A percentile compares a stretch with the other conserved stretches of the same genome.
phyloP scores from a whole-genome alignment of 2,329 filamentous ascomycete species.

The Cladorrhinum sp. region DNA sequence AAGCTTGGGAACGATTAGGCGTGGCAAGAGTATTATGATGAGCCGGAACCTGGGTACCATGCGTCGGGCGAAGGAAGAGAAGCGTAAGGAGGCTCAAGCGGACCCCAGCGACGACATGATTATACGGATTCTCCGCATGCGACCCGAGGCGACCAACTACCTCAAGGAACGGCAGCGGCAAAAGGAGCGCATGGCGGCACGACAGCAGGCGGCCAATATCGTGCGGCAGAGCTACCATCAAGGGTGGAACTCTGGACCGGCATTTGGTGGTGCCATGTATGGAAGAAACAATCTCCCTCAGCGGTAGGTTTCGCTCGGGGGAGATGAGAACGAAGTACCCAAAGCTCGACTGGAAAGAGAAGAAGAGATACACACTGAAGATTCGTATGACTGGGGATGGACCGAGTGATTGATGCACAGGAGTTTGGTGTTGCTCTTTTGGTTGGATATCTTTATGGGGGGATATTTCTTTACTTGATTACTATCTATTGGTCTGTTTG shows the following conservation, averaged over 20 bases:
- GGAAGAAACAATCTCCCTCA: constrained; percentile 46
- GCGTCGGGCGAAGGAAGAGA: constrained; percentile 93
- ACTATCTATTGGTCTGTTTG: background rate
- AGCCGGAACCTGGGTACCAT: constrained; percentile 93
- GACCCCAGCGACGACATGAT: constrained; percentile 99
- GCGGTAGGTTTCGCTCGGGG: constrained; percentile 35
- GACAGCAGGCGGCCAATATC: constrained; percentile 89
- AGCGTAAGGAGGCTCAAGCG: constrained; percentile 89
- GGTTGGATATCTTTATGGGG: constrained; percentile 3
- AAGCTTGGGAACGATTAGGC: constrained; percentile 65
- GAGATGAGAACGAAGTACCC: background rate
- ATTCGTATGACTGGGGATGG: background rate
- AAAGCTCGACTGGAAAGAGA: background rate
- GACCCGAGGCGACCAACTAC: constrained; percentile 83
- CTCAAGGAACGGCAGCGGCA: constrained; percentile 87
- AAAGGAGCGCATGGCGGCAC: constrained; percentile 87
- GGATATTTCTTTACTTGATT: background rate
- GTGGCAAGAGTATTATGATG: constrained; percentile 84
- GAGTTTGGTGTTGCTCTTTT: background rate
- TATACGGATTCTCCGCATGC: constrained; percentile 87
- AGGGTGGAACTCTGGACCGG: constrained; percentile 48
- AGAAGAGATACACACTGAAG: background rate
- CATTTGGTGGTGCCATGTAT: constrained; percentile 39
- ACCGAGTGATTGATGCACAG: background rate
- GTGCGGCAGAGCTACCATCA: constrained; percentile 81